Base-by-base conservation (phyloP, 2,329 filamentous ascomycete species). In the Penicillium freii region DNA sequence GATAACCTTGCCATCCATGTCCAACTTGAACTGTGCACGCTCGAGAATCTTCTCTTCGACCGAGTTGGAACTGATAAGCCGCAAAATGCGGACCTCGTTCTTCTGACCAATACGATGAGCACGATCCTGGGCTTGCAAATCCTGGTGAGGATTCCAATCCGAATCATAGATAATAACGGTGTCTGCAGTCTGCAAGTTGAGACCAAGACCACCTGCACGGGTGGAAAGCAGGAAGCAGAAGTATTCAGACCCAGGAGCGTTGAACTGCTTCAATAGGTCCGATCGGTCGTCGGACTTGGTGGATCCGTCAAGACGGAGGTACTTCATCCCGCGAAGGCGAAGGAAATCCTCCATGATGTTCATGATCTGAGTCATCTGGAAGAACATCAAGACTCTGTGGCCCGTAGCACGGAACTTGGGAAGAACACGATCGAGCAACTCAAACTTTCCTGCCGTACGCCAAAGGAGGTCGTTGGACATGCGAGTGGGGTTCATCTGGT, bases 301-400 rank as follows among this genome's bases (percentile, higher is more conserved):
- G 0, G 92, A 94, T 80, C 94, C 94, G 70, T 99, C 94, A 58
- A 99, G 82, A 73, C 94, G 92, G 64, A 99, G 82, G 73, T 96
- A 99, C 69, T 89, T 83, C 65, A 96, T 82, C 46, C 88, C 89
- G 63, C 91, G 85, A 70, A 91, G 88, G 4, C 93, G 88, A 61
- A 99, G 78, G 74, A 96, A 99, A 73, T 99, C 94, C 69, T 99
- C 94, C 94, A 99, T 97, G 70, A 99, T 99, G 77, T 99, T 96
- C 94, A 99, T 99, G 73, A 99, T 99, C 61, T 96, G 92, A 4
- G 94, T 99, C 94, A 99, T 99, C 75, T 99, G 94, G 83, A 99
- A 99, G 84, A 99, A 99, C 90, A 99, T 97, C 74, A 99, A 82
- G 29, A 97, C 92, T 76, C 94, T 89, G 84, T 99, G 94, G 17